phyloP scores from a whole-genome alignment of 164 flowering plant genomes.

The Tinospora cordifolia region DNA sequence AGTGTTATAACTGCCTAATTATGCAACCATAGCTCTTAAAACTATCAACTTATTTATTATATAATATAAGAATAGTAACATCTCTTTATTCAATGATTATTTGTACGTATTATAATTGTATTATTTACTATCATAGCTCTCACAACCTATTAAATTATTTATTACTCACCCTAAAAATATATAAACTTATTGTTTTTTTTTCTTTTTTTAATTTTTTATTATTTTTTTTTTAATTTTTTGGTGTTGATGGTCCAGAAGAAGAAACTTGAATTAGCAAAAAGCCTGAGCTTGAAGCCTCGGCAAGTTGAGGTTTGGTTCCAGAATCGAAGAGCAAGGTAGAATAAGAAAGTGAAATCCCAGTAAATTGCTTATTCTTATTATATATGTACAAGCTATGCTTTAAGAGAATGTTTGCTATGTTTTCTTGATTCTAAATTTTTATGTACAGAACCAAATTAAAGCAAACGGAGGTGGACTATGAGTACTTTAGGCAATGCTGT shows the following conservation, averaged over 20 bases:
- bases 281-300: background rate
- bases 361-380: no score
- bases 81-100: no score
- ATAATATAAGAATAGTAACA: no score
- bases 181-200: background rate
- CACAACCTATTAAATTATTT: no score
- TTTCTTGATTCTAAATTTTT: background rate
- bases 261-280: background rate
- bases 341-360: no score
- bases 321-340: background rate
- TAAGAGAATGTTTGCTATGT: background rate
- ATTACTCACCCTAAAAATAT: no score
- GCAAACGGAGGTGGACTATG: conserved; percentile 4
- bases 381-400: background rate
- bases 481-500: background rate
- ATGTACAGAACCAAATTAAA: background rate
- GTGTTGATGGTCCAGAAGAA: background rate
- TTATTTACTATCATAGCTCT: no score
- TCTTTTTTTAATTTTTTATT: background rate
- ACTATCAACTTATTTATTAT: no score
- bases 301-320: conserved; percentile 5
- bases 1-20: no score
- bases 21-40: no score
- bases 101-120: no score
- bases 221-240: background rate